Base-by-base conservation (phyloP, 2,329 filamentous ascomycete species). In the Fusarium brachygibbosum region DNA sequence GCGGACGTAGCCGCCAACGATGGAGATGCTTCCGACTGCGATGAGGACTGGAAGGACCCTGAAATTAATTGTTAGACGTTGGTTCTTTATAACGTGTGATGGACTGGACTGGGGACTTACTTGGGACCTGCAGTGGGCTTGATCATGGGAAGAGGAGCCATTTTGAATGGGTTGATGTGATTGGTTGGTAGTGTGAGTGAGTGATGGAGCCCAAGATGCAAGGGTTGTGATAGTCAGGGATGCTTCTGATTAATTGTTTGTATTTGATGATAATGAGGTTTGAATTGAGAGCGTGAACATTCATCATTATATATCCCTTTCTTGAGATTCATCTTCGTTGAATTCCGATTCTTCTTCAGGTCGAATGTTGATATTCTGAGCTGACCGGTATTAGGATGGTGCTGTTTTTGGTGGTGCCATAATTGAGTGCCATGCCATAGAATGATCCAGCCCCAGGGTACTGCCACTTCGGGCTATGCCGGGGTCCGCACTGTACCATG, bases 291-390 rank as follows among this genome's bases (percentile, higher is more conserved):
- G 52, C 21, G 55, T n/a, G 45, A 6, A 56, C 35, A 2, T 13
- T 29, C 32, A 17, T 40, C 23, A 42, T 60, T 73, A 71, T 74
- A 74, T 74, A 71, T 23, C 37, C 21, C 14, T 13, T 5, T 17
- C 1, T 7, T 13, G 6, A 52, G 17, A 25, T 6, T 19, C 19
- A 48, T 38, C 60, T 14, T 53, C 29, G 32, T 58, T 17, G 48
- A 59, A 32, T 59, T 58, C 52, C 58, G 72, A 58, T 23, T 51
- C n/a, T 10, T 14, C 45, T 38, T 31, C 17, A 5, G 12, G 54
- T 74, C 61, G 72, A 58, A 51, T 68, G 66, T 69, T 63, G 61
- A 70, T 70, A 65, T 60, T 71, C 64, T 68, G 68, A 74, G 57
- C 58, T 49, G 61, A 45, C 52, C 57, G 55, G 44, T 45, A 10